These are phyloP conservation scores for Scorias spongiosa DNA, from an alignment of 2,329 filamentous ascomycete genomes.

Conservation along the genomic window DNA sequence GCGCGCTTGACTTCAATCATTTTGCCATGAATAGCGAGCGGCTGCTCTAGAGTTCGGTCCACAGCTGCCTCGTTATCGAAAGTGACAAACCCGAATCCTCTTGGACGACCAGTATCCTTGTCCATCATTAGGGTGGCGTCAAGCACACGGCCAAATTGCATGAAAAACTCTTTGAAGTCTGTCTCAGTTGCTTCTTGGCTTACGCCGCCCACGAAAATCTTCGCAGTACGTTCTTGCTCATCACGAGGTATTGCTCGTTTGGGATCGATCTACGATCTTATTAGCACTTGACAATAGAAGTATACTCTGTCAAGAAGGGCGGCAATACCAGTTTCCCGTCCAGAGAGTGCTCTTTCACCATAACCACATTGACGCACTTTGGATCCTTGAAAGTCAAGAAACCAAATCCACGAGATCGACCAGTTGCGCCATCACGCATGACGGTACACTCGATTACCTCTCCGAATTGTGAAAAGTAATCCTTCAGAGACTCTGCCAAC, in stretches of 20 bases:
- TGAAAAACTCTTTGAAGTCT: constrained; percentile 94
- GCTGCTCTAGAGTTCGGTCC: constrained; percentile 70
- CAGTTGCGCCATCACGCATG: constrained; percentile 93
- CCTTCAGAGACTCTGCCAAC: constrained; percentile 69
- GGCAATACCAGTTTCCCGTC: constrained; percentile 88
- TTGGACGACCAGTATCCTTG: constrained; percentile 92
- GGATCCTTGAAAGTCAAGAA: constrained; percentile 97
- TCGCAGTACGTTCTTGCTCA: constrained; percentile 94
- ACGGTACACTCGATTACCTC: constrained; percentile 97
- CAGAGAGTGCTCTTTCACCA: constrained; percentile 98
- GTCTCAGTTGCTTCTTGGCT: constrained; percentile 94
- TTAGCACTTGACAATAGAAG: too few species aligned
- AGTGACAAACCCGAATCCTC: constrained; percentile 95
- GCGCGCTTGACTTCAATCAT: constrained; percentile 97
- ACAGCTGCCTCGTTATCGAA: constrained; percentile 94
- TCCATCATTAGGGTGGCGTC: constrained; percentile 99
- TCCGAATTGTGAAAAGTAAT: constrained; percentile 96
- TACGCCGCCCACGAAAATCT: constrained; percentile 96
- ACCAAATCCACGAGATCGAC: constrained; percentile 86
- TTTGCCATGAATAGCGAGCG: constrained; percentile 87
- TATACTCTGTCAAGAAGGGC: too few species aligned
- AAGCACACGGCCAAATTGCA: constrained; percentile 86
- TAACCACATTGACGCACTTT: constrained; percentile 95
- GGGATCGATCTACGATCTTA: constrained; percentile 63
- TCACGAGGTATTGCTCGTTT: constrained; percentile 95